Conservation (phyloP, 345 rosid genomes). For the Psidium guajava region DNA sequence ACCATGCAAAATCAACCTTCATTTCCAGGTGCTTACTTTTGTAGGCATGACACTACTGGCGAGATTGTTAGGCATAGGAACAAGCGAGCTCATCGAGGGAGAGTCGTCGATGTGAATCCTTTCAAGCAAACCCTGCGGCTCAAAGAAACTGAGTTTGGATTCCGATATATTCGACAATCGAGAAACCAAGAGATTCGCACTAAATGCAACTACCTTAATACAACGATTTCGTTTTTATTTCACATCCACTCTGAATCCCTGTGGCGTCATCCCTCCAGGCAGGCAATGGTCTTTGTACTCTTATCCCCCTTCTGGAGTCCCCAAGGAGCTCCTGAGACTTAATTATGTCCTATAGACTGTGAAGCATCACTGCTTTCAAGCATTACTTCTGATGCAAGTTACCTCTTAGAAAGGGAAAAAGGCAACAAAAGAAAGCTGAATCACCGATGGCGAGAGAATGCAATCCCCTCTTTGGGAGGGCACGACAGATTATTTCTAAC, state of each 20-base stretch:
- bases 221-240: not conserved
- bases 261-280: not conserved
- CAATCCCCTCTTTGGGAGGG: not conserved
- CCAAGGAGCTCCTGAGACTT: not conserved
- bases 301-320: not conserved
- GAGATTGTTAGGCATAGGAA: not conserved
- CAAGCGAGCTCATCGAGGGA: not conserved
- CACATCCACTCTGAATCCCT: not conserved
- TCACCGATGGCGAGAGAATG: not conserved
- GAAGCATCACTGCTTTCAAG: not conserved
- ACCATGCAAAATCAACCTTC: not conserved
- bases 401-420: not conserved
- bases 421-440: not conserved
- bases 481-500: not conserved
- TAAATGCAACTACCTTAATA: not conserved
- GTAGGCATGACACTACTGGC: not conserved
- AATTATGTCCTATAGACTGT: not conserved
- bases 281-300: not conserved
- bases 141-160: not conserved
- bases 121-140: not conserved
- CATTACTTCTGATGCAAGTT: not conserved
- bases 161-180: not conserved
- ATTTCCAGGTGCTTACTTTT: not conserved
- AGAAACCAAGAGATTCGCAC: not conserved
- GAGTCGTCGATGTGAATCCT: not conserved